Percentiles rank a stretch among this genome's conserved stretches.
These are phyloP conservation scores for Pugionium cornutum DNA, from an alignment of 345 rosid species.

Conservation along the genomic window DNA sequence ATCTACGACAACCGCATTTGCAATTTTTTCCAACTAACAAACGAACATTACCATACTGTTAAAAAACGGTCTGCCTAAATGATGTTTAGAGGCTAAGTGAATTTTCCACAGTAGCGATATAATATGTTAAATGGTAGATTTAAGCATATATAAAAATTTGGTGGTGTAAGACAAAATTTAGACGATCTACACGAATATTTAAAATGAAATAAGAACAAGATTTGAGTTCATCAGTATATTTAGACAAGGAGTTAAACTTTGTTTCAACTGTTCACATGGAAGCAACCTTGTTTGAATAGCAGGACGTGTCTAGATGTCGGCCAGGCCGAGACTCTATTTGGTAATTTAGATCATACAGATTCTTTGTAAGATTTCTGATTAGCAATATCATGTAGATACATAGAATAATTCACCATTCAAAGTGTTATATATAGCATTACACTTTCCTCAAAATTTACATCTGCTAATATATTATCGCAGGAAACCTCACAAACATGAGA, in stretches of 20 bases:
- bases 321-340: not conserved
- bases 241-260: not conserved
- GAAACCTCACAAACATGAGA: conserved; percentile 26
- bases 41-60: too few relatives aligned
- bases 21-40: too few relatives aligned
- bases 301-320: conserved; percentile 12
- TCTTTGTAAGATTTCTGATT: conserved; percentile 1
- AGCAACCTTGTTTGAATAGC: conserved; percentile 14
- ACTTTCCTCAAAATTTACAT: conserved; percentile 55
- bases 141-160: too few relatives aligned
- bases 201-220: not conserved
- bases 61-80: too few relatives aligned
- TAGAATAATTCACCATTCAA: conserved; percentile 27
- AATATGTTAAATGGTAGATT: too few relatives aligned
- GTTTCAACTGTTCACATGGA: conserved; percentile 24
- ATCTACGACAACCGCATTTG: too few relatives aligned
- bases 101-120: too few relatives aligned
- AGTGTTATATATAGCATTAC: conserved; percentile 31
- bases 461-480: conserved; percentile 10
- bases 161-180: too few relatives aligned
- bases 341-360: not conserved
- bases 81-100: too few relatives aligned
- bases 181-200: too few relatives aligned
- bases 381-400: not conserved
- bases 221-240: conserved; percentile 8